These are phyloP conservation scores for Pestalotiopsis sp. DNA, from an alignment of 2,329 filamentous ascomycete species.

Conservation along the genomic window DNA sequence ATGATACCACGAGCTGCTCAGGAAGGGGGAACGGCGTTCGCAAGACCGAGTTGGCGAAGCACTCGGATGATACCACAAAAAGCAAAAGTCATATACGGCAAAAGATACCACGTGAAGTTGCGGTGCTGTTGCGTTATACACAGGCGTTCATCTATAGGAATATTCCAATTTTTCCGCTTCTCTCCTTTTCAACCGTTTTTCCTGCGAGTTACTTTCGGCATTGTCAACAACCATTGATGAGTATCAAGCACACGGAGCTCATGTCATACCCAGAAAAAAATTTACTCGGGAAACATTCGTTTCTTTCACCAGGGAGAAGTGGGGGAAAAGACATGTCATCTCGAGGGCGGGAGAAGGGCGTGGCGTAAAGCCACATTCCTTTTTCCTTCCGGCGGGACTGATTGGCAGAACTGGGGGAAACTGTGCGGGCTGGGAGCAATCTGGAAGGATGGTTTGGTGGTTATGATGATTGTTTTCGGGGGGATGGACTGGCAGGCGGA, in stretches of 20 bases:
- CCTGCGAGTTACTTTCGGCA: background rate
- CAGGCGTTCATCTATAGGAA: conserved; percentile 11
- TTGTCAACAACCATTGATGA: background rate
- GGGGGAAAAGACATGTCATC: background rate
- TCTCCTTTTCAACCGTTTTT: conserved; percentile 2
- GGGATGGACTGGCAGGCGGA: background rate
- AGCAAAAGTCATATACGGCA: conserved; percentile 24
- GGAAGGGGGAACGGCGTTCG: conserved; percentile 34
- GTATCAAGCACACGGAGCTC: conserved; percentile 2
- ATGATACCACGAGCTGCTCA: conserved; percentile 37
- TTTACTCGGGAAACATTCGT: background rate
- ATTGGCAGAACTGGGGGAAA: background rate
- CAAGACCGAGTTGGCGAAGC: conserved; percentile 28
- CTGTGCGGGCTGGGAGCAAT: background rate
- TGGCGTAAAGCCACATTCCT: background rate
- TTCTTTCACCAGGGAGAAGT: background rate
- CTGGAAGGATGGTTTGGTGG: background rate
- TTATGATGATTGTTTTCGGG: background rate
- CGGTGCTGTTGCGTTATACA: conserved; percentile 10
- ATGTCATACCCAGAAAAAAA: conserved; percentile 4
- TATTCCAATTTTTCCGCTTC: conserved; percentile 1
- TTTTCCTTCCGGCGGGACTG: background rate
- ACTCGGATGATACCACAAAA: conserved; percentile 35
- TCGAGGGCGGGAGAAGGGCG: background rate
- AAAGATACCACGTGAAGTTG: conserved; percentile 12